A percentile compares a stretch with the other conserved stretches of the same genome.
These are phyloP conservation scores for Cladophialophora psammophila DNA, from an alignment of 2,329 filamentous ascomycete genomes.

Conservation along the genomic window DNA sequence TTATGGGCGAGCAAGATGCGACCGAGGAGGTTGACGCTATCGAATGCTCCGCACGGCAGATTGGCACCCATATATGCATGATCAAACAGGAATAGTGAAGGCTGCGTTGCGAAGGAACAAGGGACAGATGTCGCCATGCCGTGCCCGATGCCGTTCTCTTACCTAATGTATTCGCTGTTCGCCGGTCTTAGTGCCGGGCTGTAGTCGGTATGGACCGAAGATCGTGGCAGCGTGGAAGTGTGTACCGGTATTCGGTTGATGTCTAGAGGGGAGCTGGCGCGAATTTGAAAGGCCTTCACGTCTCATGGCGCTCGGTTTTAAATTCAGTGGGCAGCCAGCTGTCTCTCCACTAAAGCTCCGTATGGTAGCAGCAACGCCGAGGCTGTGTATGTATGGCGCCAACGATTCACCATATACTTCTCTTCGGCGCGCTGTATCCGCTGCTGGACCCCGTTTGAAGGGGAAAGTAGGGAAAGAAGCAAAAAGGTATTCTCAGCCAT, in stretches of 20 bases:
- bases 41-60: not conserved
- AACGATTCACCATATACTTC: too few species aligned
- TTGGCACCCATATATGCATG: not conserved
- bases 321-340: too few species aligned
- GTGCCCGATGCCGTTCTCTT: not conserved
- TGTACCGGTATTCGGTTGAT: not conserved
- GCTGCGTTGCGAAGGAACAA: not conserved
- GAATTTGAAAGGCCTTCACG: not conserved
- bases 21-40: not conserved
- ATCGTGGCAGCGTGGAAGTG: not conserved
- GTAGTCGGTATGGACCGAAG: not conserved
- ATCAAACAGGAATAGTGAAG: not conserved
- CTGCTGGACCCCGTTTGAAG: too few species aligned
- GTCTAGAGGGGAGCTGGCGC: not conserved
- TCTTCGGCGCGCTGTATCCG: too few species aligned
- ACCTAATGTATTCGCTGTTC: not conserved
- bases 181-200: conserved; percentile 2
- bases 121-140: not conserved
- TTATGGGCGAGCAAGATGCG: not conserved
- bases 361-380: too few species aligned
- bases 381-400: too few species aligned
- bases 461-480: too few species aligned
- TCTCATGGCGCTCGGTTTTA: too few species aligned
- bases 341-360: too few species aligned
- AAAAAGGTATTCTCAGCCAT: too few species aligned